Evolutionary conservation across 352 stramenopile species (phyloP), one percentile per base, ranked within the genome.

Genomic region (Globisporangium camurandrum): DNA sequence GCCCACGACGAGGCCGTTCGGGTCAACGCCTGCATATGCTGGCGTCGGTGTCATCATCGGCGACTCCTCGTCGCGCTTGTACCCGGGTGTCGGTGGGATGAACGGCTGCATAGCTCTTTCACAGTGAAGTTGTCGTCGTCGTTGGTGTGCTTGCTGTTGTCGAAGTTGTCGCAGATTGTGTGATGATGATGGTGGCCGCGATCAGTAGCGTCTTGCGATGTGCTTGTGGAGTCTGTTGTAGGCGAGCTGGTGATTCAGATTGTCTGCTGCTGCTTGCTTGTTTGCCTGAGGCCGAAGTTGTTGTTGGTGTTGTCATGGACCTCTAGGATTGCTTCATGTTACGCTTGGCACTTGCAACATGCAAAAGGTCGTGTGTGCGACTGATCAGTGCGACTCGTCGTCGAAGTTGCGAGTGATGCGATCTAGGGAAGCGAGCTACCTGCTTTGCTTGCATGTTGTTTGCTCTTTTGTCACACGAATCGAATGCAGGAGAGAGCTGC

Each of bases 1-100:
- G 23, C 62, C 63, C 9, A 66, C 37, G 41, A 66, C 53, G 31
- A 69, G 57, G 30, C 61, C 61, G 30, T 69, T 66, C 40, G 63
- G 53, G 41, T 69, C 57, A 14, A 65, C 57, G 22, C 56, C 61
- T 23, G 62, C 50, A 1, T 46, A 33, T 19, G 45, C 54, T 7
- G 56, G 47, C 12, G 56, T 57, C 20, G 51, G 51, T 42, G 50
- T 40, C 34, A 64, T 46, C 26, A 49, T 62, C 20, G 44, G 27
- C 42, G 44, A 33, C 20, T 53, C 51, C 9, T 49, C 49, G 8
- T 49, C 38, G 9, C 42, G 20, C 33, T 57, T 48, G 49, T 39
- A 46, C 1, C 34, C 39, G 20, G 49, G 26, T 20, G 39, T 36
- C 2, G 55, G 55, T 22, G 30, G 24, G 30, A n/a, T 24, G 19